These are phyloP conservation scores for Poa annua DNA, from an alignment of 176 grass and related monocot genomes.

Conservation along the genomic window DNA sequence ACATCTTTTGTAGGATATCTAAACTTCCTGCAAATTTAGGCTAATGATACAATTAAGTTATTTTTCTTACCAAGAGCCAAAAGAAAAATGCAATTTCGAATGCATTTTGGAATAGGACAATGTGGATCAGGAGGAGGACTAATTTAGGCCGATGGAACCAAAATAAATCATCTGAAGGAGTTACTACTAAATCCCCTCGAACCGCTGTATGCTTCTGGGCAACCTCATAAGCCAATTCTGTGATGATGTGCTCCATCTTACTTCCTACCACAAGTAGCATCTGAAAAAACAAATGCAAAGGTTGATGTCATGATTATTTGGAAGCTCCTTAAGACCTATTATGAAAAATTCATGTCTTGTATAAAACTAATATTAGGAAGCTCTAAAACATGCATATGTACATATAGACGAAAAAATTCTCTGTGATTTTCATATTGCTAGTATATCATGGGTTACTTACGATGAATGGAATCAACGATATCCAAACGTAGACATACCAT, in stretches of 20 bases:
- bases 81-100: slow-evolving; percentile 89
- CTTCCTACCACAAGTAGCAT: slow-evolving; percentile 62
- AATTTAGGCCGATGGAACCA: slow-evolving; percentile 75
- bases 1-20: neutral
- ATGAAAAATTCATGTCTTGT: neutral
- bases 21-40: neutral
- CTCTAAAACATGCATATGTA: neutral
- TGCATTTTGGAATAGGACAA: slow-evolving; percentile 80
- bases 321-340: neutral
- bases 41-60: too few species aligned
- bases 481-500: slow-evolving; percentile 86
- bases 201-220: slow-evolving; percentile 57
- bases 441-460: slow-evolving; percentile 58
- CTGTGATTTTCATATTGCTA: neutral
- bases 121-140: slow-evolving; percentile 79
- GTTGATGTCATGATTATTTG: neutral
- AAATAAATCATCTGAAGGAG: slow-evolving; percentile 74
- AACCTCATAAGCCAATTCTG: slow-evolving; percentile 69
- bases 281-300: slow-evolving; percentile 26
- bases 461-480: slow-evolving; percentile 62
- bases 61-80: slow-evolving; percentile 70
- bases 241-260: slow-evolving; percentile 95
- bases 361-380: neutral
- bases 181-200: slow-evolving; percentile 61
- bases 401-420: neutral